phyloP scores from a whole-genome alignment of 2,329 filamentous ascomycete genomes.

The Venturia oleaginea region DNA sequence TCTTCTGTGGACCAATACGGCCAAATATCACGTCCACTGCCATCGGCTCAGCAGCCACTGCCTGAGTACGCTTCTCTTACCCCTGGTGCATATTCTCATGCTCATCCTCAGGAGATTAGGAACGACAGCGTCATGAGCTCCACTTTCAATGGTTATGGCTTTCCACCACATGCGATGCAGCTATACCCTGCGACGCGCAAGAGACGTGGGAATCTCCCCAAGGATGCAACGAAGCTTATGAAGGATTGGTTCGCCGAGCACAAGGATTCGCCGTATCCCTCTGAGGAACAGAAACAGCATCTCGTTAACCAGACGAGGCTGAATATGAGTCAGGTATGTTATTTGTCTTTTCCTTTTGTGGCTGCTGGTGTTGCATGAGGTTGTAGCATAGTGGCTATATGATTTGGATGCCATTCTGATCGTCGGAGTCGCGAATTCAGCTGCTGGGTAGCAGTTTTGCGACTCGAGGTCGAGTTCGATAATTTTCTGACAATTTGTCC shows the following conservation, averaged over 20 bases:
- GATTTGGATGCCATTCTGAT: too few species aligned
- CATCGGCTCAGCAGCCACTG: background rate
- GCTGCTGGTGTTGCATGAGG: too few species aligned
- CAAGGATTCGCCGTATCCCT: constrained; percentile 70
- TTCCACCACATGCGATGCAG: background rate
- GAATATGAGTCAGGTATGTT: constrained; percentile 60
- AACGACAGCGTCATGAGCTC: background rate
- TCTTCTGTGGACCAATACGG: background rate
- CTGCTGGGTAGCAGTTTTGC: background rate
- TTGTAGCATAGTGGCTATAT: too few species aligned
- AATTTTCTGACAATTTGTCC: background rate
- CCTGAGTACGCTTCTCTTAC: background rate
- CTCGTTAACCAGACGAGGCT: constrained; percentile 68
- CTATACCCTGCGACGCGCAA: constrained; percentile 4
- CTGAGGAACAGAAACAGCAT: constrained; percentile 75
- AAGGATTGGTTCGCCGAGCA: constrained; percentile 73
- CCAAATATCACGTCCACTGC: background rate
- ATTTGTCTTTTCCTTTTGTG: background rate
- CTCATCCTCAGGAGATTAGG: background rate
- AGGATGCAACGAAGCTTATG: constrained; percentile 75
- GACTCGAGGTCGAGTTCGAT: background rate
- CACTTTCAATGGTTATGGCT: background rate
- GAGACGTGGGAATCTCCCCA: constrained; percentile 72
- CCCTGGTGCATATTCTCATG: background rate
- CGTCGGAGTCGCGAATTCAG: background rate